Evolutionary conservation across 495 filamentous ascomycete species (phyloP).

Genomic region (Penicillium coffeae): DNA sequence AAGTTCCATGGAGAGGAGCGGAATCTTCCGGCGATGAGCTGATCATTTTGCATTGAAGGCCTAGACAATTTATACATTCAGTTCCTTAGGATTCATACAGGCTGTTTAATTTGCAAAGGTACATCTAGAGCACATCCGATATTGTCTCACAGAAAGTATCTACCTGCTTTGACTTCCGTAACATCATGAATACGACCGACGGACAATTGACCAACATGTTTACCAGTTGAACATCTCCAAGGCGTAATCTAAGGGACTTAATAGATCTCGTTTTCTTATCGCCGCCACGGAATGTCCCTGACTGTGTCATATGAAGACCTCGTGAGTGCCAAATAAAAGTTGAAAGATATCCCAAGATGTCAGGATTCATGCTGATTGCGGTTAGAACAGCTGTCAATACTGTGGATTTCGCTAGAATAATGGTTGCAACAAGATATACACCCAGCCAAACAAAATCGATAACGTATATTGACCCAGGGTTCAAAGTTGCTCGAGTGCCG

Average conservation of each 20-base stretch:
- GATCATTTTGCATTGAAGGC: too few relatives aligned
- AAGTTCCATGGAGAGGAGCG: too few relatives aligned
- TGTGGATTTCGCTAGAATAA: not conserved
- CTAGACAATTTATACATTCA: too few relatives aligned
- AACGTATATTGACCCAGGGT: not conserved
- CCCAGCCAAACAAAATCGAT: not conserved
- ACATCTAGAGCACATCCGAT: too few relatives aligned
- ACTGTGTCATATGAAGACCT: not conserved
- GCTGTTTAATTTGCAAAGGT: too few relatives aligned
- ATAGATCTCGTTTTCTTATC: slow-evolving; percentile 1
- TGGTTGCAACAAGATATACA: not conserved
- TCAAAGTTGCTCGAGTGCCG: not conserved
- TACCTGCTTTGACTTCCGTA: too few relatives aligned
- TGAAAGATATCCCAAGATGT: not conserved
- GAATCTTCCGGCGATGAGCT: too few relatives aligned
- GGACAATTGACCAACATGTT: not conserved
- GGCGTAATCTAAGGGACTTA: not conserved
- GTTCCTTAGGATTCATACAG: too few relatives aligned
- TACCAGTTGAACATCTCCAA: not conserved
- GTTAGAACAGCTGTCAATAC: not conserved
- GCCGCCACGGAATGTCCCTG: not conserved
- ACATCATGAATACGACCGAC: too few relatives aligned
- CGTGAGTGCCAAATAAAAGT: not conserved
- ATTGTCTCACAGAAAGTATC: too few relatives aligned
- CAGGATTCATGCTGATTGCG: not conserved